These are phyloP conservation scores for Fusarium chaquense DNA, from an alignment of 2,329 filamentous ascomycete species.

Conservation along the genomic window DNA sequence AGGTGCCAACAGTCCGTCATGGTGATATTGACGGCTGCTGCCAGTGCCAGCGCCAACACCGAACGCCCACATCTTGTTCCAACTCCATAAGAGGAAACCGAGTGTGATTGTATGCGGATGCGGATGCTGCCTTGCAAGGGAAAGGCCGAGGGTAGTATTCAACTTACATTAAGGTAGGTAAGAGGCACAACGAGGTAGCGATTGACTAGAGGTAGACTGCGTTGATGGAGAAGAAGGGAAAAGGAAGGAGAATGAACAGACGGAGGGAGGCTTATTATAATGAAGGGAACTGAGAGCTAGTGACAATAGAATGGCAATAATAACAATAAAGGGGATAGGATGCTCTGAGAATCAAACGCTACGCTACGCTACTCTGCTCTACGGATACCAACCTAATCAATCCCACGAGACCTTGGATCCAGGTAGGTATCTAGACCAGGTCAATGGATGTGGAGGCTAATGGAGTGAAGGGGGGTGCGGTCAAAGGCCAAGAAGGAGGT, in stretches of 20 bases:
- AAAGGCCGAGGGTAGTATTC: slow-evolving; percentile 8
- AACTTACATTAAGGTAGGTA: slow-evolving; percentile 43
- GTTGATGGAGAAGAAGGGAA: slow-evolving; percentile 39
- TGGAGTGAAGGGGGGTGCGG: background rate
- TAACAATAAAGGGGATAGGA: slow-evolving; percentile 38
- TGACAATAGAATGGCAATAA: slow-evolving; percentile 25
- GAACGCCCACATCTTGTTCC: background rate
- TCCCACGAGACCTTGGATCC: slow-evolving; percentile 29
- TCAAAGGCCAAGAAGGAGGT: slow-evolving; percentile 11
- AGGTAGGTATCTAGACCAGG: slow-evolving; percentile 5
- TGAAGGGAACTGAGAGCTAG: slow-evolving; percentile 34
- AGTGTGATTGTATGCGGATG: background rate
- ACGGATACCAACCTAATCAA: slow-evolving; percentile 30
- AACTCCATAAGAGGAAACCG: background rate
- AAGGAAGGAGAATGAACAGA: slow-evolving; percentile 15
- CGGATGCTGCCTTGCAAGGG: slow-evolving; percentile 6
- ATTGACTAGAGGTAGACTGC: slow-evolving; percentile 37
- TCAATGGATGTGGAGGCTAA: background rate
- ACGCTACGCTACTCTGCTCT: slow-evolving; percentile 20
- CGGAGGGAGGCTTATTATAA: slow-evolving; percentile 44
- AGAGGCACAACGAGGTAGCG: slow-evolving; percentile 39
- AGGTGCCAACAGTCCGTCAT: background rate
- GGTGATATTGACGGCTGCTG: slow-evolving; percentile 2
- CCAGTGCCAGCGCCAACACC: background rate
- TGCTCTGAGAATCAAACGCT: slow-evolving; percentile 11